Evolutionary conservation across 2,329 filamentous ascomycete genomes (phyloP), one percentile per base, ranked within the genome.

Genomic region (Fusarium sp.): DNA sequence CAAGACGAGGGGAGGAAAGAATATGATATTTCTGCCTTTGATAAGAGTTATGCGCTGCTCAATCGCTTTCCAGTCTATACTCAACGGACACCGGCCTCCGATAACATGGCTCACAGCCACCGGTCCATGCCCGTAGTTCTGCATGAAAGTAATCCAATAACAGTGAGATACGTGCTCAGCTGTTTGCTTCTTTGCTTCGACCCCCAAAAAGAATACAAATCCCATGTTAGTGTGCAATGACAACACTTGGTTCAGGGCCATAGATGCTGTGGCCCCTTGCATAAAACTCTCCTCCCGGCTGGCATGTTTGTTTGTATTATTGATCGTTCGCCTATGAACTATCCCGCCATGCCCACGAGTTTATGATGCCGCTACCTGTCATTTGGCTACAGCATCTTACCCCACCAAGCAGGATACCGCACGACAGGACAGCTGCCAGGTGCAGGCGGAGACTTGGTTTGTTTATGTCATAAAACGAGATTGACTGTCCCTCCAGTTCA

Each of bases 261-360:
- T 62, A 45, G 33, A 73, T 64, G 41, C 52, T 54, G 41, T 44
- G 31, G 46, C 58, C 62, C 68, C 70, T 71, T 73, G 70, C 70
- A 73, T 67, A 71, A 71, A 65, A 52, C 62, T 58, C 62, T 61
- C 66, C 70, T 62, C 25, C 52, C 27, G 52, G 61, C 45, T 67
- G 70, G 70, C 70, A 70, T 66, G 63, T 65, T 47, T 39, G 49
- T 41, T 27, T 50, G 18, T 27, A 33, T 25, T 46, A 57, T 58
- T 39, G 31, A 33, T 44, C 41, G 42, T 72, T 72, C 46, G 38
- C 39, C 49, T 38, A 53, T 58, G 42, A 72, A 73, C 50, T 67
- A 59, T 68, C 61, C 35, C 41, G 53, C 49, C 50, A 61, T 47
- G 55, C 62, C 62, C 70, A 73, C 53, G 61, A 72, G 65, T 57